A percentile compares a stretch with the other conserved stretches of the same genome.
Conservation (phyloP, 106 monocot genomes). For the Dioscorea zingiberensis region DNA sequence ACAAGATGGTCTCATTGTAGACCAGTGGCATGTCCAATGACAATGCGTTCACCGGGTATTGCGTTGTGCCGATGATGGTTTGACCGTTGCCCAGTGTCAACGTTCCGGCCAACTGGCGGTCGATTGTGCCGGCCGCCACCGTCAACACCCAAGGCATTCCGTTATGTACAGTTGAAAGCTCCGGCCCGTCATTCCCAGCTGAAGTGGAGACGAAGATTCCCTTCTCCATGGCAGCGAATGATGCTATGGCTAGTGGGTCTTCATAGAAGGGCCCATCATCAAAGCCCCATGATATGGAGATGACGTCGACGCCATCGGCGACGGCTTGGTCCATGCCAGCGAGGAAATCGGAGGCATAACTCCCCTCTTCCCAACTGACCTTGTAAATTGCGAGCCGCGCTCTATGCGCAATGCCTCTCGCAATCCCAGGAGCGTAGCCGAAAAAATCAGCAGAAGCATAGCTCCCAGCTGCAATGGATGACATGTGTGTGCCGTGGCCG, state of each 20-base stretch:
- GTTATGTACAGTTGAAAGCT: constrained; percentile 35
- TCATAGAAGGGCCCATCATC: constrained; percentile 35
- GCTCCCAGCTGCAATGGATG: constrained; percentile 60
- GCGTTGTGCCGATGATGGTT: constrained; percentile 17
- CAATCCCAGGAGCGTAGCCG: constrained; percentile 49
- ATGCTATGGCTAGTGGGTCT: constrained; percentile 60
- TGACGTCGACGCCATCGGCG: constrained; percentile 62
- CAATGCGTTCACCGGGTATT: too few species aligned
- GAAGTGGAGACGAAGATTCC: constrained; percentile 68
- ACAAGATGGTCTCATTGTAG: too few species aligned
- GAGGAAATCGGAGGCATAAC: constrained; percentile 48
- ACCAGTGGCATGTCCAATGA: too few species aligned
- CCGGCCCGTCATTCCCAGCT: constrained; percentile 55
- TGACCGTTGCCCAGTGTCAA: constrained; percentile 28
- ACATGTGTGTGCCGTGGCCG: constrained; percentile 93
- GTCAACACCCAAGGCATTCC: constrained; percentile 65
- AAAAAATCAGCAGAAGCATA: constrained; percentile 31
- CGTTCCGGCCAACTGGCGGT: constrained; percentile 38
- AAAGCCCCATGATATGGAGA: constrained; percentile 68
- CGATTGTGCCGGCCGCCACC: constrained; percentile 56
- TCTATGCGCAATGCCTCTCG: constrained; percentile 51
- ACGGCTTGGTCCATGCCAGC: constrained; percentile 54
- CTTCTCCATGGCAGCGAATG: constrained; percentile 51
- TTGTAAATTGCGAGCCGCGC: constrained; percentile 68
- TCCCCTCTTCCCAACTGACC: constrained; percentile 36